phyloP scores from a whole-genome alignment of 768 basidiomycete genomes.

The Psilocybe azurescens region DNA sequence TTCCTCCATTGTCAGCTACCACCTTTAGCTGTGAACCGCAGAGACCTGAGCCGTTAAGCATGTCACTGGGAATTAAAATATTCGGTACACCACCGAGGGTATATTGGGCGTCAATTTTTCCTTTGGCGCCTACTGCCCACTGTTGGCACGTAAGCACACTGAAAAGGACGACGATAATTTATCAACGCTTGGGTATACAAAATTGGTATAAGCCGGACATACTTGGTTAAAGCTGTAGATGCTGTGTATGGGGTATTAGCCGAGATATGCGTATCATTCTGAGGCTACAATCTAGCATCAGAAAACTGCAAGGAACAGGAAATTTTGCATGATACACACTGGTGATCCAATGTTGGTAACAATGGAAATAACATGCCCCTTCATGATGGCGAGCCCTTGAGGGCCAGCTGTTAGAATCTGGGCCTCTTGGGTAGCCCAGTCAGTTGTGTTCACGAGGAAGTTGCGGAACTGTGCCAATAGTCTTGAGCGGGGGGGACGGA shows the following conservation, averaged over 20 bases:
- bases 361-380: conserved; percentile 64
- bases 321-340: conserved; percentile 39
- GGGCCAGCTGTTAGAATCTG: conserved; percentile 55
- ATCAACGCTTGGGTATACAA: not conserved
- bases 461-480: conserved; percentile 58
- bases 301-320: not conserved
- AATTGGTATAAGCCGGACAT: conserved; percentile 26
- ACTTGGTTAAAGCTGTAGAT: conserved; percentile 62
- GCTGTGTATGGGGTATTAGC: conserved; percentile 60
- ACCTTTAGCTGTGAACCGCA: conserved; percentile 35
- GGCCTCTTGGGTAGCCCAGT: conserved; percentile 58
- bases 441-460: conserved; percentile 58
- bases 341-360: conserved; percentile 79
- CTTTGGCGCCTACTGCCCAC: conserved; percentile 70
- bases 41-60: conserved; percentile 42
- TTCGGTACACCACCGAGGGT: conserved; percentile 64
- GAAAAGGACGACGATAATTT: conserved; percentile 1
- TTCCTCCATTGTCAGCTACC: conserved; percentile 26
- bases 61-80: conserved; percentile 52
- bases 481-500: not conserved
- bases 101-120: conserved; percentile 67
- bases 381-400: conserved; percentile 66
- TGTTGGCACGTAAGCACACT: conserved; percentile 71
- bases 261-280: conserved; percentile 56
- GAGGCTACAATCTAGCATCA: conserved; percentile 39